Base-by-base conservation (phyloP, 2,329 filamentous ascomycete genomes). In the Thielaviopsis populi region DNA sequence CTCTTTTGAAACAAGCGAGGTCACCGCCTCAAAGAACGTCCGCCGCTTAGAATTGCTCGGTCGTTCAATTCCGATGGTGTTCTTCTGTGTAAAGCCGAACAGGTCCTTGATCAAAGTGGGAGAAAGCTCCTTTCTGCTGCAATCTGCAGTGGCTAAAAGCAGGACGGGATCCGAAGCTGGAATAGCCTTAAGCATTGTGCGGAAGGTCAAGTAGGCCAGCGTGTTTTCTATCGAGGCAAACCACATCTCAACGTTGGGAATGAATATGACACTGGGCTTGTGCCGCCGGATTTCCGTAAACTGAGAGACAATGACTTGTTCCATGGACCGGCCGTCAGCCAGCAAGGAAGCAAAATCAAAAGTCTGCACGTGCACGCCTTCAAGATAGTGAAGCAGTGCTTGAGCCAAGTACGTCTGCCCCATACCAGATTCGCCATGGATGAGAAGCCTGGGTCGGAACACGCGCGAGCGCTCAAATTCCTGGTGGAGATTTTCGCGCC, bases 221-320 rank as follows among this genome's bases (percentile, higher is more conserved):
- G 88, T 85, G 7, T 77, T 76, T n/a, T 73, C 71, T 19, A 86
- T 70, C 30, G 79, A 80, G 19, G 82, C 75, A 71, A 90, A 92
- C 94, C 94, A 99, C 7, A 86, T 82, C 68, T 96, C 88, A 59
- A 97, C 83, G 68, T 91, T 87, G 1, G 94, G 92, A 53, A 99
- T 88, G 74, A 91, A 97, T 61, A 99, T 94, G 43, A 97, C 89
- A 72, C 91, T 95, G 0, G 94, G 94, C 73, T 96, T 96, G 72
- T 96, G 91, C 43, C 91, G 85, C 73, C 92, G 89, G 43, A 95
- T 89, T 75, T 97, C 94, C 0, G 89, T 85, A 71, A 99, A 97
- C 7, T 95, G 79, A 68, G 91, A 86, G 13, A 96, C 90, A 67
- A 99, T 84, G 10, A 91, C 89, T 68, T 94, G 88, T 75, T 97